Evolutionary conservation across 2,329 filamentous ascomycete species (phyloP), one percentile per base, ranked within the genome.

Genomic region (Sporothrix sp.): DNA sequence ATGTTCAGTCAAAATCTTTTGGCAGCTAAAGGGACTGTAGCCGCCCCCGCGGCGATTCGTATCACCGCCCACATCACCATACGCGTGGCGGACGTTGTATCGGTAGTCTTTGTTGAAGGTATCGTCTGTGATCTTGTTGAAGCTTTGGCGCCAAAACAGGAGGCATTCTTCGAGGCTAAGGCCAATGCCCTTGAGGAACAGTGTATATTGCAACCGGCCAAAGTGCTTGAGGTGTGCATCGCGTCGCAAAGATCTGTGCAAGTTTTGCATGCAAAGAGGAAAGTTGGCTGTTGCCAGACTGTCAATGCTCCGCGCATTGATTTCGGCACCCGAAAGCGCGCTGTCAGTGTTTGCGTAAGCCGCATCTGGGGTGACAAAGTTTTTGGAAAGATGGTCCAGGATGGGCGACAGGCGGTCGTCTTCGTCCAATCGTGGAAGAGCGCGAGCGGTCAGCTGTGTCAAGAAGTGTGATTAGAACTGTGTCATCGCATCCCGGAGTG

Each of bases 41-140:
- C 91, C 91, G 50, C 85, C 79, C 37, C 89, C 85, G 49, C 91
- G 80, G 28, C 91, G 79, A 63, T 95, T 96, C 18, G 82, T 76
- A 66, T 97, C 91, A 52, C 91, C 91, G 50, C 93, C 93, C 1
- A 97, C 93, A 61, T 97, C 91, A 58, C 93, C 93, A 65, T 97
- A 98, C 1, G 75, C 68, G 74, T 98, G 91, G n/a, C 90, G 85
- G 52, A 97, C 80, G 65, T 98, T 97, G 75, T 98, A 98, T 39
- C 86, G 79, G 70, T 98, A 97, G 64, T 96, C 89, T 63, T 96
- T 97, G 68, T 94, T 94, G 76, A 97, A 98, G 32, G 84, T 84
- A 61, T 97, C 91, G 61, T 97, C 93, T 0, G 87, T 90, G 57
- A 94, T 81, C 58, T 88, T 85, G 64, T 81, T 82, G 76, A 98